These are phyloP conservation scores for Begonia masoniana DNA, from an alignment of 306 rosid species.

Conservation along the genomic window DNA sequence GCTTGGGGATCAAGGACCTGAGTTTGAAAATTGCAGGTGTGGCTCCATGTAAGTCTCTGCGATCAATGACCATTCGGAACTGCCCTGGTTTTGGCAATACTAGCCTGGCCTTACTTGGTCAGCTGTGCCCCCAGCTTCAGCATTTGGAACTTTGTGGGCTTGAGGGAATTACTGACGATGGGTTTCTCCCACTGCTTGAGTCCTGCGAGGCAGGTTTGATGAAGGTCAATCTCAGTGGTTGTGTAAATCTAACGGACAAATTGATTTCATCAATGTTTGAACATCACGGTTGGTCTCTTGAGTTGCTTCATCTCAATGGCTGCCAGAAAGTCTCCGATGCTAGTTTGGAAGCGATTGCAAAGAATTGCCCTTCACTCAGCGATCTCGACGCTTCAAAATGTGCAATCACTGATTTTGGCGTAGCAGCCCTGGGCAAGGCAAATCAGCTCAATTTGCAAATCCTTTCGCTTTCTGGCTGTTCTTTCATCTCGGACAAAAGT, in stretches of 20 bases:
- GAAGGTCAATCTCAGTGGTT: slow-evolving; percentile 59
- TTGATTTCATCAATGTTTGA: slow-evolving; percentile 37
- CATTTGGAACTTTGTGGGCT: slow-evolving; percentile 64
- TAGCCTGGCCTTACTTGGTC: slow-evolving; percentile 49
- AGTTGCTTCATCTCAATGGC: slow-evolving; percentile 57
- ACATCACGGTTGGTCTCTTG: slow-evolving; percentile 55
- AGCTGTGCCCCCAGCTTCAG: slow-evolving; percentile 58
- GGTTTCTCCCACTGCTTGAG: slow-evolving; percentile 48
- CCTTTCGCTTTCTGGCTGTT: slow-evolving; percentile 65
- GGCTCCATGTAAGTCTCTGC: slow-evolving; percentile 36
- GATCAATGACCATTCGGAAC: slow-evolving; percentile 43
- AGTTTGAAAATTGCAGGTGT: slow-evolving; percentile 25
- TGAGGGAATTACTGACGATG: slow-evolving; percentile 53
- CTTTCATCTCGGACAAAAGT: slow-evolving; percentile 45
- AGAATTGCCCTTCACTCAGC: slow-evolving; percentile 37
- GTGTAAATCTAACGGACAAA: slow-evolving; percentile 54
- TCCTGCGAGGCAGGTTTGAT: slow-evolving; percentile 51
- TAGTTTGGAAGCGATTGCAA: slow-evolving; percentile 52
- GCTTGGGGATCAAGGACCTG: slow-evolving; percentile 70
- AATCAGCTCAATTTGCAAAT: slow-evolving; percentile 41
- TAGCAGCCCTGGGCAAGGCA: slow-evolving; percentile 41
- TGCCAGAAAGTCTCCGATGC: slow-evolving; percentile 45
- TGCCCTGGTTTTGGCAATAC: slow-evolving; percentile 80
- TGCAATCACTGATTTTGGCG: slow-evolving; percentile 52
- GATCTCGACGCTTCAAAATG: slow-evolving; percentile 77